Percentiles rank a stretch among this genome's conserved stretches.
Evolutionary conservation across 2,329 filamentous ascomycete genomes (phyloP).

Genomic region (Leptosphaerulina australis): DNA sequence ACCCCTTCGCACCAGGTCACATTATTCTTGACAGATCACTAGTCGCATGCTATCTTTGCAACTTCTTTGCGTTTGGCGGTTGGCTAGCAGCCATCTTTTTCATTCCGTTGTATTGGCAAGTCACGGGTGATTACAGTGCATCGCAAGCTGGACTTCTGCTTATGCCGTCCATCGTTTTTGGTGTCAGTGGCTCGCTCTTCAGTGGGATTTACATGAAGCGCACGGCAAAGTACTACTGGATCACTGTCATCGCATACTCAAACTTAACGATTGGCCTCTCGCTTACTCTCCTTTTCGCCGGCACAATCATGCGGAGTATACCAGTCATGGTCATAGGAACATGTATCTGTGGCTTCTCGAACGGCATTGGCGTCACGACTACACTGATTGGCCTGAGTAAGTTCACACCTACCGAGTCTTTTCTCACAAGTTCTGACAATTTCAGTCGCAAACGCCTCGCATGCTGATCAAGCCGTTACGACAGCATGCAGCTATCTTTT

Average conservation of each 20-base stretch:
- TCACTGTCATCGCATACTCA: constrained; percentile 65
- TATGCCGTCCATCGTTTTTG: constrained; percentile 67
- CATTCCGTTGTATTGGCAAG: constrained; percentile 79
- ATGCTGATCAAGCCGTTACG: constrained; percentile 73
- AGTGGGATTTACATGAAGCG: constrained; percentile 71
- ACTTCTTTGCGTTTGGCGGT: constrained; percentile 72
- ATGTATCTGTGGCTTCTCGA: constrained; percentile 59
- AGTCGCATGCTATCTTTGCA: constrained; percentile 71
- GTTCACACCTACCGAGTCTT: constrained; percentile 21
- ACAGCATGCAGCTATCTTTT: constrained; percentile 84
- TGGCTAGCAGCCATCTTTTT: constrained; percentile 70
- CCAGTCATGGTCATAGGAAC: constrained; percentile 64
- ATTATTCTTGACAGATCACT: constrained; percentile 72
- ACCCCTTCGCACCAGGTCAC: constrained; percentile 77
- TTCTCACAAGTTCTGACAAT: constrained; percentile 6
- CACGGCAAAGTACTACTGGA: constrained; percentile 73
- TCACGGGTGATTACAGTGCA: constrained; percentile 68
- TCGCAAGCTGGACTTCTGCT: constrained; percentile 69
- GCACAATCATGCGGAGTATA: constrained; percentile 57
- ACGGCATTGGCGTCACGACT: constrained; percentile 69
- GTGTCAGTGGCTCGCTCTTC: constrained; percentile 68
- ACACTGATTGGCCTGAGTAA: constrained; percentile 70
- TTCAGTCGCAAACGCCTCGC: constrained; percentile 68
- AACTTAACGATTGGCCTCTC: constrained; percentile 61
- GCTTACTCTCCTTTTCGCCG: constrained; percentile 63